phyloP scores from a whole-genome alignment of 2,329 filamentous ascomycete species.

The Monilinia polystroma region DNA sequence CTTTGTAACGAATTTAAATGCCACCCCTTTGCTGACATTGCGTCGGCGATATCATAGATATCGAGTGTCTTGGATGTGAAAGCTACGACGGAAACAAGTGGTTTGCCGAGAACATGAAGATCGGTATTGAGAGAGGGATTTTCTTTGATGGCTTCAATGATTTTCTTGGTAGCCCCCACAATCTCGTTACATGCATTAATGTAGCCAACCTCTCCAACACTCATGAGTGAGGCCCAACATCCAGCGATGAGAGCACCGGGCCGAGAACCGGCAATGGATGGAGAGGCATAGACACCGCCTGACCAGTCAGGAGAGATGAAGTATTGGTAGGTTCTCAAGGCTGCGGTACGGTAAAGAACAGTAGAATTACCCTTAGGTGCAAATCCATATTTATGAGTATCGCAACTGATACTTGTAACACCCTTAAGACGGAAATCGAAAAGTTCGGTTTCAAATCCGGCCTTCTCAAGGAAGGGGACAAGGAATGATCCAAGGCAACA shows the following conservation, averaged over 20 bases:
- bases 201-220: constrained; percentile 83
- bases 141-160: constrained; percentile 70
- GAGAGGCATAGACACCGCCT: constrained; percentile 92
- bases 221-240: constrained; percentile 92
- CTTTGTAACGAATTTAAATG: constrained; percentile 92
- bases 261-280: constrained; percentile 84
- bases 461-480: constrained; percentile 84
- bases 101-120: constrained; percentile 77
- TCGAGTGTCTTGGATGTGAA: constrained; percentile 83
- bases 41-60: constrained; percentile 92
- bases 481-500: constrained; percentile 97
- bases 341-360: constrained; percentile 79
- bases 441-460: constrained; percentile 83
- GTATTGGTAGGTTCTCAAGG: constrained; percentile 86
- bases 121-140: constrained; percentile 68
- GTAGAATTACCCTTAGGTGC: constrained; percentile 97
- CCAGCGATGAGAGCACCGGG: constrained; percentile 93
- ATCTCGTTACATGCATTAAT: constrained; percentile 83
- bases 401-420: constrained; percentile 92
- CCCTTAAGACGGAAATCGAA: constrained; percentile 95
- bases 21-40: constrained; percentile 82
- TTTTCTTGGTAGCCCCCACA: constrained; percentile 80
- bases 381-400: constrained; percentile 99
- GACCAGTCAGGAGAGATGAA: constrained; percentile 95
- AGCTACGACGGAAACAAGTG: constrained; percentile 85